phyloP scores from a whole-genome alignment of 208 protist species.

The Trypanosoma platydactyli region DNA sequence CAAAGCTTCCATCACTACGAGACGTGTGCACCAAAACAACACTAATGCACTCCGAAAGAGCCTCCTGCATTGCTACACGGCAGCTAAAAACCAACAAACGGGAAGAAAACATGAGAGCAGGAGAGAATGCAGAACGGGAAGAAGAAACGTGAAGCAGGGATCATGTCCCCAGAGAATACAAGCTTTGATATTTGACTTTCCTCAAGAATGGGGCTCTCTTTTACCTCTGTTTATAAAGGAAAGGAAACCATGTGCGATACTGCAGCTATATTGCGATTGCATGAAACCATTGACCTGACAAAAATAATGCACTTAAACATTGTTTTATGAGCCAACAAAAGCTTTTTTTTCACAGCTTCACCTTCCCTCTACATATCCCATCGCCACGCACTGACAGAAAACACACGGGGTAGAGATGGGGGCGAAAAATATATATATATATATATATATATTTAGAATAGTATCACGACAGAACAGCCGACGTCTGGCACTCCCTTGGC shows the following conservation, averaged over 20 bases:
- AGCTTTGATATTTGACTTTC: background rate
- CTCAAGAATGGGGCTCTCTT: no score
- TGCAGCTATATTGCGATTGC: background rate
- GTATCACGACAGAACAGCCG: no score
- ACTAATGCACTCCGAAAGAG: constrained; percentile 18
- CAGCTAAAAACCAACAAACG: background rate
- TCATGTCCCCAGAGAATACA: constrained; percentile 9
- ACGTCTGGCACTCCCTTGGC: no score
- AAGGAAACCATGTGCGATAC: constrained; percentile 11
- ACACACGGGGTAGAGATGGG: no score
- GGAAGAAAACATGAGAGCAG: background rate
- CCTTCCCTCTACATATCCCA: no score
- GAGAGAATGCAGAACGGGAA: background rate
- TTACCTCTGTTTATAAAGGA: constrained; percentile 23
- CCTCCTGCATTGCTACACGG: constrained; percentile 26
- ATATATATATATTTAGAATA: no score
- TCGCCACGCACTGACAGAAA: no score
- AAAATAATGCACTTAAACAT: background rate
- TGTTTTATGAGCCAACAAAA: no score
- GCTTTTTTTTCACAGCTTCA: no score
- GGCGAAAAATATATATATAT: no score
- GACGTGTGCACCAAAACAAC: constrained; percentile 14
- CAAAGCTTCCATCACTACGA: constrained; percentile 8
- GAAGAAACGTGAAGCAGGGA: constrained; percentile 1
- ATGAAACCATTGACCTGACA: background rate